These are phyloP conservation scores for Lactuca sativa DNA, from an alignment of 129 eudicot species.

Conservation along the genomic window DNA sequence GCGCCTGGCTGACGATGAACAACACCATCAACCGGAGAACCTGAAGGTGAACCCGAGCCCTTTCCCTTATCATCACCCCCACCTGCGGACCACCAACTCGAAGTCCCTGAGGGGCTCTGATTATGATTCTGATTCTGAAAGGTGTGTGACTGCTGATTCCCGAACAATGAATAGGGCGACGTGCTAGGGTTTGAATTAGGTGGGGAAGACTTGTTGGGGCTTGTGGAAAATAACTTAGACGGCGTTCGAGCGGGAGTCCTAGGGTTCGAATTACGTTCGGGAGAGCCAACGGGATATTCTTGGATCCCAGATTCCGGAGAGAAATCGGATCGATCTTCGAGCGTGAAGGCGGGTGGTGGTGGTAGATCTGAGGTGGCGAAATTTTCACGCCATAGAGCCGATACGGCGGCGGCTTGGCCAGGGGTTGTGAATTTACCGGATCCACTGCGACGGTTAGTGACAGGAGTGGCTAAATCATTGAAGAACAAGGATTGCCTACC, in stretches of 20 bases:
- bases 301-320: conserved; percentile 81
- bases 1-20: conserved; percentile 64
- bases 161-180: conserved; percentile 2
- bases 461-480: conserved; percentile 83
- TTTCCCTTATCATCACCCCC: conserved; percentile 80
- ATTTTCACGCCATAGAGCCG: conserved; percentile 96
- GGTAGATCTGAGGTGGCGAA: conserved; percentile 89
- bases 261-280: conserved; percentile 65
- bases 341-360: conserved; percentile 85
- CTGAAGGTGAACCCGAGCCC: conserved; percentile 41
- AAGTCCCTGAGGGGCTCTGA: conserved; percentile 31
- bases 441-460: conserved; percentile 60
- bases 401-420: conserved; percentile 95
- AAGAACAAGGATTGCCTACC: conserved; percentile 69
- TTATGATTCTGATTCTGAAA: conserved; percentile 55
- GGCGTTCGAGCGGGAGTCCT: conserved; percentile 67
- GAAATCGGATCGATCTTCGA: conserved; percentile 83
- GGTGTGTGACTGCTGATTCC: conserved; percentile 48
- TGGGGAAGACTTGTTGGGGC: conserved; percentile 15
- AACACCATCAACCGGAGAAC: conserved; percentile 95
- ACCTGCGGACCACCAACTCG: conserved; percentile 84
- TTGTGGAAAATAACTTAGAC: conserved; percentile 18
- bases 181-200: conserved; percentile 30
- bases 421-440: conserved; percentile 72
- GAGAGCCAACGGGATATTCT: conserved; percentile 63